Evolutionary conservation across 208 protist genomes (phyloP), one percentile per base, ranked within the genome.

Genomic region (Crithidia expoeki): DNA sequence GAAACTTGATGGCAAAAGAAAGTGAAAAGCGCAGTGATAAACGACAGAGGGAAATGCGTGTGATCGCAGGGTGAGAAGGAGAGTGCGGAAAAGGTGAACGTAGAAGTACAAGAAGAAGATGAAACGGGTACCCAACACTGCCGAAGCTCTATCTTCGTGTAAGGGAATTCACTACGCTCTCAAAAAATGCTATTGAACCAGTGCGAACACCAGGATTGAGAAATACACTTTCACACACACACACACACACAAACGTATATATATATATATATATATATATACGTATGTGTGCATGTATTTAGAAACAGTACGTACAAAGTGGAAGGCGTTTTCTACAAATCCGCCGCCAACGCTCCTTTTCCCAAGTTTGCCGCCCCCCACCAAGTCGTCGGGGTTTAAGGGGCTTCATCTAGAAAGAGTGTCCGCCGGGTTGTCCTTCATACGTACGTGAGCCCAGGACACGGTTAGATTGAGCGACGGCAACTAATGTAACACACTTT

Each of bases 291-390:
- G n/a, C n/a, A n/a, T n/a, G n/a, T n/a, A n/a, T n/a, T n/a, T n/a
- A n/a, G n/a, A n/a, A n/a, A n/a, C n/a, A n/a, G n/a, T n/a, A n/a
- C n/a, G n/a, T n/a, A n/a, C n/a, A n/a, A n/a, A n/a, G n/a, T n/a
- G n/a, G n/a, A n/a, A n/a, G n/a, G n/a, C n/a, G n/a, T n/a, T n/a
- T n/a, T 60, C 44, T 44, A 3, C 19, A 60, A 60, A 28, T 60
- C 33, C 55, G 55, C 33, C 30, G 40, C 55, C 55, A 46, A 60
- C 40, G 55, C 44, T n/a, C 44, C 50, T 10, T n/a, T 53, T 56
- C 49, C 19, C 50, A 57, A 67, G 61, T 46, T 53, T 67, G 36
- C 47, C 23, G n/a, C 61, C 4, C 33, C 40, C 56, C 50, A 19
- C 33, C 34, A 42, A 40, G 16, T 42, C 47, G 34, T 25, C 33